These are phyloP conservation scores for Candida pseudocylindracea DNA, from an alignment of 1,139 yeast genomes.

Conservation along the genomic window DNA sequence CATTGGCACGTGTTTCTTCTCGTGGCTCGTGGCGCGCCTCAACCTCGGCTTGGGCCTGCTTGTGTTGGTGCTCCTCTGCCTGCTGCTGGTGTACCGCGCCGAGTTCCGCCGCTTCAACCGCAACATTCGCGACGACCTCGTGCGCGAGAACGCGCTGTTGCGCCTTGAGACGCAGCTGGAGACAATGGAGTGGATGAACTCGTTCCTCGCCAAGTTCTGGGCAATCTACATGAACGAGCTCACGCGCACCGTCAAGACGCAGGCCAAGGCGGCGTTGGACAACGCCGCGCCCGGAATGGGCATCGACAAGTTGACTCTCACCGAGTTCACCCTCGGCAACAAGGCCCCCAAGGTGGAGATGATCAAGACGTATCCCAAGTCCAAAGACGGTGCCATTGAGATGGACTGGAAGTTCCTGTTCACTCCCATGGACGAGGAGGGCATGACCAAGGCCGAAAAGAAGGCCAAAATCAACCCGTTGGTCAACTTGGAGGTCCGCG, in stretches of 20 bases:
- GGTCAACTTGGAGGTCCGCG: slow-evolving; percentile 55
- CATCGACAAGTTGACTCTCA: slow-evolving; percentile 47
- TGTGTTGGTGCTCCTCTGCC: slow-evolving; percentile 30
- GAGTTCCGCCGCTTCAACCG: slow-evolving; percentile 58
- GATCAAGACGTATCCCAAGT: slow-evolving; percentile 48
- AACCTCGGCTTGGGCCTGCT: slow-evolving; percentile 22
- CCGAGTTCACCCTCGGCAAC: slow-evolving; percentile 59
- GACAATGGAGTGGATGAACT: slow-evolving; percentile 64
- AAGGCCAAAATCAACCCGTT: slow-evolving; percentile 54
- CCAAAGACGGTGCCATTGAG: slow-evolving; percentile 34
- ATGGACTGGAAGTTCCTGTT: slow-evolving; percentile 74
- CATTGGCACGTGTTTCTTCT: slow-evolving; percentile 48
- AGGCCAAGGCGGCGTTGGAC: slow-evolving; percentile 40
- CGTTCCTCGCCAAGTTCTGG: slow-evolving; percentile 63
- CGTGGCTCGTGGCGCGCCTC: slow-evolving; percentile 36
- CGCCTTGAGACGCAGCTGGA: slow-evolving; percentile 39
- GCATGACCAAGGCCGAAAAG: slow-evolving; percentile 58
- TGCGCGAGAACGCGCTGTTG: slow-evolving; percentile 34
- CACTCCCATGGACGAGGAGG: slow-evolving; percentile 62
- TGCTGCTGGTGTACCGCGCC: slow-evolving; percentile 42
- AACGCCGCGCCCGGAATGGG: slow-evolving; percentile 70
- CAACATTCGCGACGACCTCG: slow-evolving; percentile 52
- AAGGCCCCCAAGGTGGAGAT: slow-evolving; percentile 58
- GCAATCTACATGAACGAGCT: slow-evolving; percentile 71
- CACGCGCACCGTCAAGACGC: slow-evolving; percentile 49